Conservation (phyloP, 129 eudicot species). For the Sambucus nigra region DNA sequence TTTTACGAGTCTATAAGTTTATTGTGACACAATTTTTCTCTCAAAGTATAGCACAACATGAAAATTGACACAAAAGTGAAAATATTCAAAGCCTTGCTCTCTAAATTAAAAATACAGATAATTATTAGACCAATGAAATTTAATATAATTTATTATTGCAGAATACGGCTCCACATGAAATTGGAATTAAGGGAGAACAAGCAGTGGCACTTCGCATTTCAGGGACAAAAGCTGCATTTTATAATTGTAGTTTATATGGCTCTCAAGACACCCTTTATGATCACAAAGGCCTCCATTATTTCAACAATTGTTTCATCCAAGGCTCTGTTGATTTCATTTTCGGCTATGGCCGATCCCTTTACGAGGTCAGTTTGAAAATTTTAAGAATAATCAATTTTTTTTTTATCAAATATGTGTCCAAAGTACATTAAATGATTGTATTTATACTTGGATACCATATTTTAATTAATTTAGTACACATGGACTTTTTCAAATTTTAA, state of each 20-base stretch:
- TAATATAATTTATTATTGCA: conserved; percentile 4
- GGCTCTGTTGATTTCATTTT: conserved; percentile 67
- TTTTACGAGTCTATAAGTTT: too few relatives aligned
- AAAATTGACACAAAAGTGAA: too few relatives aligned
- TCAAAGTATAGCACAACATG: too few relatives aligned
- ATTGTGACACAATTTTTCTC: too few relatives aligned
- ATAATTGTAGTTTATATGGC: conserved; percentile 49
- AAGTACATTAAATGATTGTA: too few relatives aligned
- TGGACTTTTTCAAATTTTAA: too few relatives aligned
- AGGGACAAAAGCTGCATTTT: conserved; percentile 50
- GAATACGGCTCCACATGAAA: conserved; percentile 44
- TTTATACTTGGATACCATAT: too few relatives aligned
- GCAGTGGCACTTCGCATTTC: conserved; percentile 57
- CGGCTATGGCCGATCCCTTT: conserved; percentile 49
- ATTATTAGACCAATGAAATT: too few relatives aligned
- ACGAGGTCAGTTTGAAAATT: conserved; percentile 30
- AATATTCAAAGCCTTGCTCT: too few relatives aligned
- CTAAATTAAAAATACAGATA: too few relatives aligned
- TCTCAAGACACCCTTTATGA: conserved; percentile 55
- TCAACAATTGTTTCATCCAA: conserved; percentile 46
- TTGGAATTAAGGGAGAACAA: conserved; percentile 38
- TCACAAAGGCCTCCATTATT: conserved; percentile 59
- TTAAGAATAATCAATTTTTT: background rate
- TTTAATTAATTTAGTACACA: too few relatives aligned
- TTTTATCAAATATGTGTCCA: too few relatives aligned